These are phyloP conservation scores for Phlegmacium glaucopus DNA, from an alignment of 768 basidiomycete genomes.

Conservation along the genomic window DNA sequence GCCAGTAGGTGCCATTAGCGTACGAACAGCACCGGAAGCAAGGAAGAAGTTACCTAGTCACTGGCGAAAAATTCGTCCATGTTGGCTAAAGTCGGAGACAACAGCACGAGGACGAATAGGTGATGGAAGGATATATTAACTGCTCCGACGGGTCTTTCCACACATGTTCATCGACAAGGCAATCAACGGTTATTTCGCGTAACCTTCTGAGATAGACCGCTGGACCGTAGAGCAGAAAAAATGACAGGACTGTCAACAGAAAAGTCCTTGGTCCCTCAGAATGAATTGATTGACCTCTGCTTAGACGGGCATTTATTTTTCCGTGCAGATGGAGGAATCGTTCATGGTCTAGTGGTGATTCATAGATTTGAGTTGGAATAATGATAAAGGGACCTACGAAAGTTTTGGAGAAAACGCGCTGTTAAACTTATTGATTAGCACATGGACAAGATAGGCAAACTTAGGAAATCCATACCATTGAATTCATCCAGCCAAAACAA, in stretches of 20 bases:
- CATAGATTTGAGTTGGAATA: neutral
- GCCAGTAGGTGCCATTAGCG: too few species aligned
- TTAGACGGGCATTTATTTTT: slow-evolving; percentile 37
- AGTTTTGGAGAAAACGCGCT: slow-evolving; percentile 35
- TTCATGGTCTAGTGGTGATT: slow-evolving; percentile 22
- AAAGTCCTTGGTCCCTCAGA: slow-evolving; percentile 21
- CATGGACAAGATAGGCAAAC: neutral
- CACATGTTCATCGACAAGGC: slow-evolving; percentile 29
- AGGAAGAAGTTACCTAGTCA: too few species aligned
- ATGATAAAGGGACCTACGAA: slow-evolving; percentile 21
- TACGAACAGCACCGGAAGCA: too few species aligned
- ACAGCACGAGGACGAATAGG: too few species aligned
- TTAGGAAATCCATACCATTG: slow-evolving; percentile 25
- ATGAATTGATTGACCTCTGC: slow-evolving; percentile 36
- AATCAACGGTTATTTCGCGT: slow-evolving; percentile 44
- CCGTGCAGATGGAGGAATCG: slow-evolving; percentile 44
- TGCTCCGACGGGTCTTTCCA: slow-evolving; percentile 15
- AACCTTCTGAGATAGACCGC: slow-evolving; percentile 42
- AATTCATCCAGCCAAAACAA: slow-evolving; percentile 54
- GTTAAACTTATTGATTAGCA: neutral
- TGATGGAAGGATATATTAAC: too few species aligned
- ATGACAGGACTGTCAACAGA: slow-evolving; percentile 29
- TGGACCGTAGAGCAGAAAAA: slow-evolving; percentile 44
- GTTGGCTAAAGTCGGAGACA: too few species aligned
- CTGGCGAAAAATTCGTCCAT: too few species aligned